These are phyloP conservation scores for Protea cynaroides DNA, from an alignment of 164 flowering plant species.

Conservation along the genomic window DNA sequence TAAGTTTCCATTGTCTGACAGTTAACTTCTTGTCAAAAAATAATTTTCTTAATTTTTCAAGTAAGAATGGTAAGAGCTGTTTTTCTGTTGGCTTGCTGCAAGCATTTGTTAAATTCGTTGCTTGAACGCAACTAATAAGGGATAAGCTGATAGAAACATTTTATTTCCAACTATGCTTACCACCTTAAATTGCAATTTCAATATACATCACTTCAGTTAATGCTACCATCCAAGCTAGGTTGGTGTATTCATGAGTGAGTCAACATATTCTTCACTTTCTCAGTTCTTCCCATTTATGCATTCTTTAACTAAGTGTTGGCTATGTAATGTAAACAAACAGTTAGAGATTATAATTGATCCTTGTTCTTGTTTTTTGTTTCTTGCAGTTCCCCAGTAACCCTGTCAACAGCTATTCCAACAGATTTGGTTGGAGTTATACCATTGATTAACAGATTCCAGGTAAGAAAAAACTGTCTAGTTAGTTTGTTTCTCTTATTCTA, in stretches of 20 bases:
- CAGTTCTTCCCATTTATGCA: neutral
- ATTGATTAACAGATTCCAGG: slow-evolving; percentile 92
- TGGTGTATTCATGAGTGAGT: neutral
- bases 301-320: neutral
- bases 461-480: slow-evolving; percentile 12
- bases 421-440: slow-evolving; percentile 94
- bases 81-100: too few relatives aligned
- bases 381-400: slow-evolving; percentile 64
- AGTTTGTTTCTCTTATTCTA: neutral
- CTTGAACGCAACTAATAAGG: too few relatives aligned
- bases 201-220: too few relatives aligned
- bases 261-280: too few relatives aligned
- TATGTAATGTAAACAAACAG: neutral
- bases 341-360: neutral
- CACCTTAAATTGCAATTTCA: too few relatives aligned
- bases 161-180: too few relatives aligned
- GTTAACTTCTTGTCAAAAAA: too few relatives aligned
- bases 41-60: too few relatives aligned
- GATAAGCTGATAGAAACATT: too few relatives aligned
- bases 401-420: slow-evolving; percentile 63
- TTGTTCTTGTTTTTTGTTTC: slow-evolving; percentile 2
- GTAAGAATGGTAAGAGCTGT: too few relatives aligned
- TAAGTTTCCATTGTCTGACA: slow-evolving; percentile 27
- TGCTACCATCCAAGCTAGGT: neutral
- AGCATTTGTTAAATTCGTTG: too few relatives aligned